Evolutionary conservation across 768 basidiomycete species (phyloP).

Genomic region (Pisolithus orientalis): DNA sequence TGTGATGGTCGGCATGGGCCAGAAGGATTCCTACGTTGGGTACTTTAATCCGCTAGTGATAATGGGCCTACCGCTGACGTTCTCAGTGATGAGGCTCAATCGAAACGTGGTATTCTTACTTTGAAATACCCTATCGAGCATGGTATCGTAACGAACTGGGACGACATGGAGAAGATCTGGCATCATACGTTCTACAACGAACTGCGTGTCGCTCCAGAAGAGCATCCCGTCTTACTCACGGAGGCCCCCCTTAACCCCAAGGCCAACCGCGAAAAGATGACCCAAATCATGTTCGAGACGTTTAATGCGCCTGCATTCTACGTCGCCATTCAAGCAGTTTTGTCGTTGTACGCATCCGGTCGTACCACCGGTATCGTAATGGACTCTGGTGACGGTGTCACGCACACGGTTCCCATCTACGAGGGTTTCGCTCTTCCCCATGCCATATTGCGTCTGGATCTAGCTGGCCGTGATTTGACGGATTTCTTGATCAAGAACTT

Average conservation of each 20-base stretch:
- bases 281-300: slow-evolving; percentile 77
- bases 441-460: slow-evolving; percentile 87
- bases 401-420: slow-evolving; percentile 95
- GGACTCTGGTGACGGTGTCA: slow-evolving; percentile 95
- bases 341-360: slow-evolving; percentile 86
- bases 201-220: slow-evolving; percentile 71
- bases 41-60: slow-evolving; percentile 22
- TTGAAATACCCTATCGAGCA: slow-evolving; percentile 93
- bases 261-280: slow-evolving; percentile 69
- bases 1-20: slow-evolving; percentile 96
- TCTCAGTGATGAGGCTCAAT: slow-evolving; percentile 80
- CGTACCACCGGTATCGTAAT: slow-evolving; percentile 93
- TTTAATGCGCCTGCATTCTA: slow-evolving; percentile 74
- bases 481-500: slow-evolving; percentile 77
- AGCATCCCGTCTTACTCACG: slow-evolving; percentile 67
- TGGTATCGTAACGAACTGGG: slow-evolving; percentile 97
- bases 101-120: slow-evolving; percentile 91
- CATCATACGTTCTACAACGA: slow-evolving; percentile 93
- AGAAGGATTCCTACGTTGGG: slow-evolving; percentile 97
- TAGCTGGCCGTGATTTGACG: slow-evolving; percentile 90
- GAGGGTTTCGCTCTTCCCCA: slow-evolving; percentile 92
- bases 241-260: slow-evolving; percentile 73
- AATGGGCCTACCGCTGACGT: slow-evolving; percentile 11
- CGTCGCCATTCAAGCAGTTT: slow-evolving; percentile 67
- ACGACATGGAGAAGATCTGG: slow-evolving; percentile 99